Evolutionary conservation across 2,329 filamentous ascomycete species (phyloP).

Genomic region (Hypomyces rosellus): DNA sequence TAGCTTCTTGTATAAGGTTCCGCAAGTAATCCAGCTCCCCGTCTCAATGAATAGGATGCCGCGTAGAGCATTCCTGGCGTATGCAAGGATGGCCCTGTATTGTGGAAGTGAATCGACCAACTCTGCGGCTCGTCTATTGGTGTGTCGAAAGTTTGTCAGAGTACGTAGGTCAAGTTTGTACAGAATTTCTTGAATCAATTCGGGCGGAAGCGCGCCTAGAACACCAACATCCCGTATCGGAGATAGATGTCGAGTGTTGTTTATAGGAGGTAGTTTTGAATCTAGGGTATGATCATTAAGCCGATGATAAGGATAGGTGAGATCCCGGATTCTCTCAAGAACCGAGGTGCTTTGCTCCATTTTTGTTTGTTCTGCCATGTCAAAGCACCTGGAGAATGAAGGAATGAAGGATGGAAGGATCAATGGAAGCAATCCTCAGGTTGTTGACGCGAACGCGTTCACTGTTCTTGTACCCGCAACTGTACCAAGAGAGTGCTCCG

Average conservation of each 20-base stretch:
- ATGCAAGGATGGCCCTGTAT: neutral
- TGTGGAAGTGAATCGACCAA: neutral
- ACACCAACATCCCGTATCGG: neutral
- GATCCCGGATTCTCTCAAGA: neutral
- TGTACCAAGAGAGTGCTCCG: too few relatives aligned
- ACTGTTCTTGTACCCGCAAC: too few relatives aligned
- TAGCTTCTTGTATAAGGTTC: neutral
- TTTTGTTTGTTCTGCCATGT: too few relatives aligned
- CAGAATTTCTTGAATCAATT: neutral
- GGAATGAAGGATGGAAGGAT: too few relatives aligned
- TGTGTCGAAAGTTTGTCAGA: neutral
- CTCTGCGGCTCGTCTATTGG: neutral
- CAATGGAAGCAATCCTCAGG: too few relatives aligned
- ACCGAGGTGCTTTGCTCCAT: neutral
- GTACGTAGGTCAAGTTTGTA: neutral
- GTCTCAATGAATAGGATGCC: neutral
- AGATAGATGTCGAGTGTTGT: neutral
- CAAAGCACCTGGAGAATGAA: too few relatives aligned
- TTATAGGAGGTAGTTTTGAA: neutral
- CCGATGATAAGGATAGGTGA: neutral
- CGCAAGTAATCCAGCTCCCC: neutral
- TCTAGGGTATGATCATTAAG: neutral
- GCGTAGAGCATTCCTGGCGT: neutral
- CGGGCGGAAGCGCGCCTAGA: neutral
- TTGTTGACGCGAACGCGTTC: too few relatives aligned